Percentiles rank a stretch among this genome's conserved stretches.
These are phyloP conservation scores for Talaromyces borbonicus DNA, from an alignment of 495 filamentous ascomycete genomes.

Conservation along the genomic window DNA sequence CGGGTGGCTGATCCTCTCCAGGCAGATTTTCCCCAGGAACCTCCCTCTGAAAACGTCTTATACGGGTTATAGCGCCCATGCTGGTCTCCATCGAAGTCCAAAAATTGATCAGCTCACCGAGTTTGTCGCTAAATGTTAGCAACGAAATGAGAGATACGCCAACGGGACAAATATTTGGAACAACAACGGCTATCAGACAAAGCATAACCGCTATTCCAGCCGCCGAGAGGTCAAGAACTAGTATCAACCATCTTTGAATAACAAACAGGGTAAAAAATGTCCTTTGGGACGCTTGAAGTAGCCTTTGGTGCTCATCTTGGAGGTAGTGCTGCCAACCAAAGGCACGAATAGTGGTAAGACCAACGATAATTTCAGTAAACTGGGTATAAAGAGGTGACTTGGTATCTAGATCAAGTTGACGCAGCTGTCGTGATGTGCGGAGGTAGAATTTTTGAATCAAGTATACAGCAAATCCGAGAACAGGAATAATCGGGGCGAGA, in stretches of 20 bases:
- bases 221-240: slow-evolving; percentile 51
- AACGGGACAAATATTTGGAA: slow-evolving; percentile 29
- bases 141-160: slow-evolving; percentile 51
- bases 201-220: slow-evolving; percentile 45
- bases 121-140: slow-evolving; percentile 40
- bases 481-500: slow-evolving; percentile 39
- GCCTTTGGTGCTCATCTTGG: slow-evolving; percentile 43
- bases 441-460: slow-evolving; percentile 51
- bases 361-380: slow-evolving; percentile 54
- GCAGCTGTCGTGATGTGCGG: slow-evolving; percentile 50
- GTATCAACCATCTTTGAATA: slow-evolving; percentile 62
- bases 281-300: slow-evolving; percentile 46
- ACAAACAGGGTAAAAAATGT: slow-evolving; percentile 48
- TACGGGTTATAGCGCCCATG: slow-evolving; percentile 13
- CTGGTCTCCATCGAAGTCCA: slow-evolving; percentile 15
- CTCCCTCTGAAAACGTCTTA: slow-evolving; percentile 7
- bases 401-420: slow-evolving; percentile 45
- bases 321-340: slow-evolving; percentile 54
- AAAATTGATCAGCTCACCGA: slow-evolving; percentile 19
- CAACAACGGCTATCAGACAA: slow-evolving; percentile 36
- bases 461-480: slow-evolving; percentile 37
- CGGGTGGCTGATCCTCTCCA: slow-evolving; percentile 6
- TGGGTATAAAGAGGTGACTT: slow-evolving; percentile 60
- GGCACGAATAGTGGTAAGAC: slow-evolving; percentile 59
- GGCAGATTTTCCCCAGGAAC: slow-evolving; percentile 1